Evolutionary conservation across 1,284 basidiomycete species (phyloP).

Genomic region (Cerrena zonata): DNA sequence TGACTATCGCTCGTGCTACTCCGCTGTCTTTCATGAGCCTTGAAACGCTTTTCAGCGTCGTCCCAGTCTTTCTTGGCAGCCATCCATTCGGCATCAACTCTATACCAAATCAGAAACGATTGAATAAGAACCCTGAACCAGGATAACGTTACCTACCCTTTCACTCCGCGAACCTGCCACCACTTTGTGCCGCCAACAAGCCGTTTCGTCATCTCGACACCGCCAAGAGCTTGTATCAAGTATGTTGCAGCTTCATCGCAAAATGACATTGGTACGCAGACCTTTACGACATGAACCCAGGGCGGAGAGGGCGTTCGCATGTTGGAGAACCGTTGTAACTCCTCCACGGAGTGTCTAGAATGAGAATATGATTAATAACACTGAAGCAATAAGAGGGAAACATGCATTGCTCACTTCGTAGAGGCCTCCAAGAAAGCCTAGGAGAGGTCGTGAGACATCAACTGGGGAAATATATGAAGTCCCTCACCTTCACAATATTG

Average conservation of each 20-base stretch:
- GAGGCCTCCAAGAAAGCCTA: constrained; percentile 48
- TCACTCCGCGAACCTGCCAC: constrained; percentile 88
- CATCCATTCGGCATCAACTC: constrained; percentile 88
- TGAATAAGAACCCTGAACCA: too few relatives aligned
- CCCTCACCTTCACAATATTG: constrained; percentile 66
- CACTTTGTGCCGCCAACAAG: constrained; percentile 88
- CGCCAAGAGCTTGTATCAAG: constrained; percentile 80
- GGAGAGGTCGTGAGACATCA: not conserved
- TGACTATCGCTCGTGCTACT: constrained; percentile 13
- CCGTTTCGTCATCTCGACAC: constrained; percentile 66
- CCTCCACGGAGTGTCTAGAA: constrained; percentile 71
- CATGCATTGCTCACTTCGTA: constrained; percentile 25
- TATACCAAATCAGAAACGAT: constrained; percentile 24
- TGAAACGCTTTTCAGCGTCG: constrained; percentile 50
- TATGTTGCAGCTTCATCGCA: constrained; percentile 76
- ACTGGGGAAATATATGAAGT: not conserved
- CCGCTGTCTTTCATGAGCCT: constrained; percentile 37
- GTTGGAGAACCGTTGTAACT: constrained; percentile 81
- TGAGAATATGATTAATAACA: not conserved
- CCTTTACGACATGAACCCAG: constrained; percentile 76
- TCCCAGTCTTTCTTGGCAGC: constrained; percentile 69
- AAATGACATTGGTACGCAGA: constrained; percentile 67
- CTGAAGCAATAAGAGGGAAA: not conserved
- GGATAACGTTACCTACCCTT: constrained; percentile 46
- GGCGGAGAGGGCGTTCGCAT: constrained; percentile 83